These are phyloP conservation scores for Tetrahymena borealis DNA, from an alignment of 73 alveolate genomes.

Conservation along the genomic window DNA sequence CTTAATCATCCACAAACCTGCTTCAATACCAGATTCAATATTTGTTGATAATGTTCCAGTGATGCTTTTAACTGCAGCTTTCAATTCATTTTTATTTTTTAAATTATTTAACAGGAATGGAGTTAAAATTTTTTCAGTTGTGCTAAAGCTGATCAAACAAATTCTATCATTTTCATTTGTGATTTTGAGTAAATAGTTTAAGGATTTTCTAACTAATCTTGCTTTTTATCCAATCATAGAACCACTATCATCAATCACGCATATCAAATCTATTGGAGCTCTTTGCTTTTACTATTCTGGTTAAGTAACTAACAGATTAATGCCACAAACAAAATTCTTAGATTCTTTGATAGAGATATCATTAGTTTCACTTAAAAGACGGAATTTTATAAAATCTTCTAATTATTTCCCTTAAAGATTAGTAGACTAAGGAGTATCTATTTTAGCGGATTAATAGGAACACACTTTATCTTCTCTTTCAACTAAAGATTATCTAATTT, in stretches of 20 bases:
- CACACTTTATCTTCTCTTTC: too few relatives aligned
- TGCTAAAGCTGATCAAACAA: background rate
- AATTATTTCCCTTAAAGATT: background rate
- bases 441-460: too few relatives aligned
- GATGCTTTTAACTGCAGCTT: background rate
- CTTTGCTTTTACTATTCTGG: background rate
- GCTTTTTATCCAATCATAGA: background rate
- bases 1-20: constrained; percentile 46
- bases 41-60: constrained; percentile 9
- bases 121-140: background rate
- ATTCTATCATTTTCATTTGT: background rate
- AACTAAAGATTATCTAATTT: too few relatives aligned
- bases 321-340: background rate
- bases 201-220: background rate
- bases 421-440: too few relatives aligned
- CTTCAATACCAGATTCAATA: constrained; percentile 31
- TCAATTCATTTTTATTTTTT: background rate
- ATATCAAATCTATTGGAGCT: constrained; percentile 1
- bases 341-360: background rate
- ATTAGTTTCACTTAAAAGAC: background rate
- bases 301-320: background rate
- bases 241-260: background rate
- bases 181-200: background rate
- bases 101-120: background rate
- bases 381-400: background rate